Evolutionary conservation across 2,329 filamentous ascomycete genomes (phyloP), one percentile per base, ranked within the genome.

Genomic region (Cladophialophora chaetospira): DNA sequence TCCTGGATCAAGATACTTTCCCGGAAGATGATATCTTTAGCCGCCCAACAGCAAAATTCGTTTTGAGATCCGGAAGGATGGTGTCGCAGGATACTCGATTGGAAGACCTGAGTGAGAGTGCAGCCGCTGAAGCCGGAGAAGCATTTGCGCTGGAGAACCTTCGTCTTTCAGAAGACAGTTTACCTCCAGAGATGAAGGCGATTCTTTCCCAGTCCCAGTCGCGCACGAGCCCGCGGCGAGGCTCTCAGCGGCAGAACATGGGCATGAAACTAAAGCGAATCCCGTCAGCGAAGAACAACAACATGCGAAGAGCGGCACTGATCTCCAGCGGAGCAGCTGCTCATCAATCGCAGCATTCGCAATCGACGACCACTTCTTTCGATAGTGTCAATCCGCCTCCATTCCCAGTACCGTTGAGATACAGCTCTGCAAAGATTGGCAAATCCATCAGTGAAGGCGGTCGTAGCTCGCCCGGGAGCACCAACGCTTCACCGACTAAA

Each of bases 351-450:
- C 51, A 79, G 77, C 47, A 90, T 85, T 58, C 76, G 53, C 75
- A 77, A 42, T 79, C 73, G 51, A 75, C 76, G 2, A 77, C 75
- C 45, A 72, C 73, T 23, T 75, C 76, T 9, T 75, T 72, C 53
- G 69, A 76, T 17, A 72, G 76, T 28, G 73, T 71, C 52, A 69
- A 70, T 40, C 73, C 65, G 50, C 92, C 94, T 25, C 94, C 94
- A 0, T 97, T 96, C 76, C 92, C 94, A 0, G 96, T 99, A 5
- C 94, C 94, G 0, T 87, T 87, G 2, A 82, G 94, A 55, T 89
- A 90, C 26, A 97, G 93, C 72, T 99, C 92, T 4, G 85, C 91
- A 58, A 86, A 88, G 66, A 81, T 87, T 19, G 82, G 85, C 0
- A 73, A 85, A 58, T 87, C 82, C 63, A 77, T 82, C 48, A 91